Conservation (phyloP, 75 land plant species). For the Cupressus sempervirens region DNA sequence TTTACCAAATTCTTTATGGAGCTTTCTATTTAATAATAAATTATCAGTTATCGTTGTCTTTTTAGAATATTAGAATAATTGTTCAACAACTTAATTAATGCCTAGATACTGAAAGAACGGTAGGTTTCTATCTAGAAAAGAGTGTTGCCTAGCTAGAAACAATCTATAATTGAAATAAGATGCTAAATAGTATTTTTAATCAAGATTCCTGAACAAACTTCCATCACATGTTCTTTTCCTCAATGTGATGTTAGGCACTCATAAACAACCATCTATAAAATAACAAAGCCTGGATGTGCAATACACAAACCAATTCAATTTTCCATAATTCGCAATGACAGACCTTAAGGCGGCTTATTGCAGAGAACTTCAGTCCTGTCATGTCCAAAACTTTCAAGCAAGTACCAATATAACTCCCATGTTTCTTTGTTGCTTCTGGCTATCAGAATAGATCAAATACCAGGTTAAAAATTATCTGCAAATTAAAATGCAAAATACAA, state of each 20-base stretch:
- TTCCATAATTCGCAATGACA: not conserved
- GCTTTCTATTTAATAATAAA: no score
- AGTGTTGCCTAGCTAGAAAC: not conserved
- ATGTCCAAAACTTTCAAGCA: conserved; percentile 89
- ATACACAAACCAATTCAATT: not conserved
- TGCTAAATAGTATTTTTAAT: not conserved
- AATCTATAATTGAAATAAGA: not conserved
- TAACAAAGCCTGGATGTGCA: not conserved
- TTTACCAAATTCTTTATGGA: no score
- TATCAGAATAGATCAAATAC: conserved; percentile 14
- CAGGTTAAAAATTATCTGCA: not conserved
- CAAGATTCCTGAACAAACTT: not conserved
- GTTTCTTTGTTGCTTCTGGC: conserved; percentile 65
- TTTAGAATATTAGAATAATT: no score
- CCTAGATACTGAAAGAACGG: not conserved
- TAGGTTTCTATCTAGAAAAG: not conserved
- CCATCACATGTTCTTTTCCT: not conserved
- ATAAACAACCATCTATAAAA: not conserved
- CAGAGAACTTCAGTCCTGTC: conserved; percentile 92
- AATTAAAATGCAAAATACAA: not conserved
- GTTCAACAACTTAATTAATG: no score
- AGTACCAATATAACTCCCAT: conserved; percentile 58
- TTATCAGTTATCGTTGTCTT: no score
- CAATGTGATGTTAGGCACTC: not conserved
- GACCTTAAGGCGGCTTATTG: conserved; percentile 73